A percentile compares a stretch with the other conserved stretches of the same genome.
Conservation (phyloP, 208 protist genomes). For the Trypanosoma grayi region DNA sequence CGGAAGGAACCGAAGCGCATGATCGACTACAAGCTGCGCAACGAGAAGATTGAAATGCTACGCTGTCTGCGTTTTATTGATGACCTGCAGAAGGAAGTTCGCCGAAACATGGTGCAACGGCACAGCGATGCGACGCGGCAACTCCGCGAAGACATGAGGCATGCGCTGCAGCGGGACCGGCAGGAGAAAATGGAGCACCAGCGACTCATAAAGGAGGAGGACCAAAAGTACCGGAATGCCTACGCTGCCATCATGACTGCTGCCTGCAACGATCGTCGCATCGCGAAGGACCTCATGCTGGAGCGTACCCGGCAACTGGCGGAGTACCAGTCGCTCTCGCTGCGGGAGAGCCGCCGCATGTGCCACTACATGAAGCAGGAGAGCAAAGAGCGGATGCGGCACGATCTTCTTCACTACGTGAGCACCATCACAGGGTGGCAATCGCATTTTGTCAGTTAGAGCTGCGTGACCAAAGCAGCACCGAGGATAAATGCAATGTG, state of each 20-base stretch:
- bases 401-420: conserved; percentile 68
- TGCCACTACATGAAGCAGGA: conserved; percentile 66
- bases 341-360: conserved; percentile 67
- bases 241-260: conserved; percentile 71
- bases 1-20: conserved; percentile 48
- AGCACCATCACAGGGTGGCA: conserved; percentile 77
- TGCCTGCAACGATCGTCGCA: conserved; percentile 60
- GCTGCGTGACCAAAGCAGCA: no score
- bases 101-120: conserved; percentile 59
- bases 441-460: conserved; percentile 39
- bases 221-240: conserved; percentile 69
- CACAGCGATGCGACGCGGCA: conserved; percentile 48
- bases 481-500: background rate
- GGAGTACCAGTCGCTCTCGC: conserved; percentile 59
- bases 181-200: conserved; percentile 47
- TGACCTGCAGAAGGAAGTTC: conserved; percentile 60
- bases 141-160: conserved; percentile 49
- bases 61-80: conserved; percentile 66
- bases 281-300: conserved; percentile 65
- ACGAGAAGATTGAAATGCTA: conserved; percentile 82
- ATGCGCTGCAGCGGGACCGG: conserved; percentile 24
- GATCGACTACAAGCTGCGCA: conserved; percentile 51
- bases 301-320: conserved; percentile 61
- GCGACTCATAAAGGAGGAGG: conserved; percentile 69
- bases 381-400: conserved; percentile 40